phyloP scores from a whole-genome alignment of 2,329 filamentous ascomycete genomes.

The Orbilia javanica region DNA sequence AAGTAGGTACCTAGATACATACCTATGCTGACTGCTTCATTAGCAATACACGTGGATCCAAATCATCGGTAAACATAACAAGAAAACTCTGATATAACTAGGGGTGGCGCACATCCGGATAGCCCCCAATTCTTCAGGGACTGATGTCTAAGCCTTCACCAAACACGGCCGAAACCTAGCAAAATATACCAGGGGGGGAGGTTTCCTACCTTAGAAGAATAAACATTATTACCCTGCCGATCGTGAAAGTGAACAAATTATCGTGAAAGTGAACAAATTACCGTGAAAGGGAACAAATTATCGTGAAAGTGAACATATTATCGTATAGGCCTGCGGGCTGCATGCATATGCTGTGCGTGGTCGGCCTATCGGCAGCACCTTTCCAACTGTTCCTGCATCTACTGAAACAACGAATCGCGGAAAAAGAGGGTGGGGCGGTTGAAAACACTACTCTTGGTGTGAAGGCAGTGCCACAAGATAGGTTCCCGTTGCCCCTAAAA shows the following conservation, averaged over 20 bases:
- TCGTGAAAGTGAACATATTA: background rate
- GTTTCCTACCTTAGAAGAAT: background rate
- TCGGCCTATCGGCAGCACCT: background rate
- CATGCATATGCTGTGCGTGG: slow-evolving; percentile 9
- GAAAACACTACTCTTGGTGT: background rate
- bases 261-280: too few species aligned
- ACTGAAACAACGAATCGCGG: slow-evolving; percentile 17
- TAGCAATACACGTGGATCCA: too few species aligned
- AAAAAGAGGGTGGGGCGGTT: background rate
- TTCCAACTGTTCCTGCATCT: slow-evolving; percentile 37
- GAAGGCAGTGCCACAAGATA: background rate
- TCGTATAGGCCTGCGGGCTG: background rate
- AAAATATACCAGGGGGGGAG: background rate
- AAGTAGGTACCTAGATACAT: too few species aligned
- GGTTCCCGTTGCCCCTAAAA: background rate
- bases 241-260: too few species aligned
- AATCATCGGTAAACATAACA: background rate
- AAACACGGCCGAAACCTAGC: background rate
- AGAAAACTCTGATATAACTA: background rate
- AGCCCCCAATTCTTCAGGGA: background rate
- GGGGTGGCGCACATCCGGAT: background rate
- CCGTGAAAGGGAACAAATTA: background rate
- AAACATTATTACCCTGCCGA: too few species aligned
- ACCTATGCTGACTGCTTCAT: slow-evolving; percentile 22
- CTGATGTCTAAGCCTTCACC: slow-evolving; percentile 25